Evolutionary conservation across 108 stramenopile species (phyloP), one percentile per base, ranked within the genome.

Genomic region (Chaetoceros muelleri): DNA sequence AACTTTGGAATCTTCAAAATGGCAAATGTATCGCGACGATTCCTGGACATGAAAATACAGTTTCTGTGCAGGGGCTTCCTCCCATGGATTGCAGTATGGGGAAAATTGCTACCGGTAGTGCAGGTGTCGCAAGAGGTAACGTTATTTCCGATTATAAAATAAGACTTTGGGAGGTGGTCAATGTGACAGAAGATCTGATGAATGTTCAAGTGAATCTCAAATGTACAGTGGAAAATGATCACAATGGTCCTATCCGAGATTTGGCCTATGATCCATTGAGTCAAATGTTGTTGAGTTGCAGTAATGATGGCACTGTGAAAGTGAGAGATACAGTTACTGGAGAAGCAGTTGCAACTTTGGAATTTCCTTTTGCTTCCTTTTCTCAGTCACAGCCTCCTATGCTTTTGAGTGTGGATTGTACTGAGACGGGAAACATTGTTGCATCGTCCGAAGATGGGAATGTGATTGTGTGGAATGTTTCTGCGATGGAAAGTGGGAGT

Each of bases 221-320:
- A 0, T 53, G 57, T 25, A 46, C 55, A 0, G 78, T 86, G 13
- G 67, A 75, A 46, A 69, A 88, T 53, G 90, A 92, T 69, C 90
- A 92, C 58, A 65, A 78, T 1, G 85, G 90, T 27, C 86, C 90
- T 29, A 88, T 92, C 48, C 78, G 90, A 8, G 82, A 79, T 57
- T 74, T 95, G 10, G 55, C 40, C 23, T 81, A 87, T 40, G 76
- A 76, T 40, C 18, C 53, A 2, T 58, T 60, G 30, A 75, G 75
- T 0, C 65, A 73, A 52, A 46, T 52, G 10, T 58, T 97, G 8
- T 85, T 87, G 22, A 84, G 95, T 0, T 95, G 91, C 30, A 84
- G 80, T 34, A 90, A 93, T 27, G 98, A 97, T 66, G 95, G 94
- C 18, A 93, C 94, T 3, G 88, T 96, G 18, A 74, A 89, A 61